Base-by-base conservation (phyloP, 2,329 filamentous ascomycete genomes). In the Colletotrichum lindemuthianum region DNA sequence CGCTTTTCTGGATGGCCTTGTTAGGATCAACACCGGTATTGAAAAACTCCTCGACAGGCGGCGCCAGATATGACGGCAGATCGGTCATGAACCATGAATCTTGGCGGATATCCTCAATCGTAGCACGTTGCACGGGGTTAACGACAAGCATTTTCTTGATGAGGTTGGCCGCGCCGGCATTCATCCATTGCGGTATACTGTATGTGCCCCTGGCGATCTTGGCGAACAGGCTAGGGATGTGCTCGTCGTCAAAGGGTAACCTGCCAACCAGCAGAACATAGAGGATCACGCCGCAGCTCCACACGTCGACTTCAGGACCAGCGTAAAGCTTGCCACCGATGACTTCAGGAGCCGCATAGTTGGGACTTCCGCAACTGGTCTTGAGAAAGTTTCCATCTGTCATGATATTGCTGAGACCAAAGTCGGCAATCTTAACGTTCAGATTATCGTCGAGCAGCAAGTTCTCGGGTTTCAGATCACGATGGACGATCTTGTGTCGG, bases 341-440 rank as follows among this genome's bases (percentile, higher is more conserved):
- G 66, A 99, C 96, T 77, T 99, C 96, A 7, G 96, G 96, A 1
- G 96, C 96, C 11, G 96, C 96, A 77, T 99, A 99, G 78, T 99
- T 99, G 45, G 96, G 96, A 74, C 95, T 98, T 57, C 96, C 96
- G 73, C 96, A 99, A 76, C 94, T 98, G 1, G 96, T 99, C 81
- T 97, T 98, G 72, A 99, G 87, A 75, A 99, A 99, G 76, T 99
- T 99, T 33, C 96, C 96, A 75, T 99, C 96, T 0, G 96, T 98
- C 96, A 99, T 99, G 80, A 99, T 99, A 76, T 99, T 99, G 82
- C 95, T 98, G 61, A 99, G 84, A 63, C 96, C 96, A 71, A 99
- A 99, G 79, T 99, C 96, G 72, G 96, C 96, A 80, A 99, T 99
- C 82, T 99, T 99, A 79, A 99, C 95, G 73, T 99, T 97, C 74